Conservation (phyloP, 768 basidiomycete genomes). For the Tephrocybe sp. region DNA sequence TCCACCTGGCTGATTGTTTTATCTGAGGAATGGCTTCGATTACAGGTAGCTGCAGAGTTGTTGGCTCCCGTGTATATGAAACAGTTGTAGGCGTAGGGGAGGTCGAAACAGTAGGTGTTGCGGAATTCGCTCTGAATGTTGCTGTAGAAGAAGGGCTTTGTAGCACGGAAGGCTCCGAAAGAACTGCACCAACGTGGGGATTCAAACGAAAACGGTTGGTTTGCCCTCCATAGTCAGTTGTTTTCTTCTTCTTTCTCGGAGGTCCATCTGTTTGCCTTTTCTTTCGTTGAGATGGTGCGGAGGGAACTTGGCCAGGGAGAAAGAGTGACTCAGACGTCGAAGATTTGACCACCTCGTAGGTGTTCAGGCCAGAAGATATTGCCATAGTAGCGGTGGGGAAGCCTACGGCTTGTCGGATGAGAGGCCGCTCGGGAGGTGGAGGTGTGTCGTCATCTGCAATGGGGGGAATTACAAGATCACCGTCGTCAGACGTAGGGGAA, state of each 20-base stretch:
- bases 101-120: conserved; percentile 11
- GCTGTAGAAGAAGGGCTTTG: not conserved
- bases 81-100: conserved; percentile 3
- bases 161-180: not conserved
- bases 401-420: conserved; percentile 59
- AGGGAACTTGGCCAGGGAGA: conserved; percentile 51
- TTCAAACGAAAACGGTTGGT: conserved; percentile 50
- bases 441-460: conserved; percentile 45
- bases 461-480: conserved; percentile 34
- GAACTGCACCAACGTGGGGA: conserved; percentile 20
- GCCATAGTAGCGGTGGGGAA: conserved; percentile 33
- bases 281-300: conserved; percentile 8
- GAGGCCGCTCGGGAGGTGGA: conserved; percentile 44
- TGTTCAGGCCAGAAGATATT: conserved; percentile 31
- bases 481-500: conserved; percentile 54
- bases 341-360: conserved; percentile 38
- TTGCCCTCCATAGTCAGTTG: conserved; percentile 42
- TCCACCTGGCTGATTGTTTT: conserved; percentile 1
- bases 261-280: conserved; percentile 21
- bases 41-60: not conserved
- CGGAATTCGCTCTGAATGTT: conserved; percentile 17
- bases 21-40: not conserved
- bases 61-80: not conserved
- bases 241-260: conserved; percentile 30
- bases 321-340: conserved; percentile 28